Percentiles rank a stretch among this genome's conserved stretches.
Conservation (phyloP, 2,329 filamentous ascomycete species). For the Sporothrix pseudoabietina region DNA sequence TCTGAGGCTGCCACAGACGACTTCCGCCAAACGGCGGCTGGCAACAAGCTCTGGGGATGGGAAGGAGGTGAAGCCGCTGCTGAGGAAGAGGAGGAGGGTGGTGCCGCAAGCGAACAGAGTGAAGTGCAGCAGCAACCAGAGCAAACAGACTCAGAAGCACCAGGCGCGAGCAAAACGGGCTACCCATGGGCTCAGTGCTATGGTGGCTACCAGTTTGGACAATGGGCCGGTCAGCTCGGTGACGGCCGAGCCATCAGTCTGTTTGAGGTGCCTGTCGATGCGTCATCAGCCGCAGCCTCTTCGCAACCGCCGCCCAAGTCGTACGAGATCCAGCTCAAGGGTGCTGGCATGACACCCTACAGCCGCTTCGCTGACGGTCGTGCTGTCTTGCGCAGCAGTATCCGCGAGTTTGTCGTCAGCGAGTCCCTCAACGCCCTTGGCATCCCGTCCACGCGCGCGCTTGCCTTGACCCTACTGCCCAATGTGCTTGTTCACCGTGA, state of each 20-base stretch:
- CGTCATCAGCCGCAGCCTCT: background rate
- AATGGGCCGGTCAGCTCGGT: conserved; percentile 94
- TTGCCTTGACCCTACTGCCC: conserved; percentile 78
- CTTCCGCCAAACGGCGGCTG: conserved; percentile 76
- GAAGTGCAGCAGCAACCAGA: background rate
- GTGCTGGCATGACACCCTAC: conserved; percentile 90
- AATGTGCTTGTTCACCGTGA: conserved; percentile 75
- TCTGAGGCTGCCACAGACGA: conserved; percentile 70
- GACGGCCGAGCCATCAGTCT: conserved; percentile 93
- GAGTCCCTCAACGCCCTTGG: conserved; percentile 83
- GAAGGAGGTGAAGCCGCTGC: conserved; percentile 55
- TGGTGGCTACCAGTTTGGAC: conserved; percentile 77
- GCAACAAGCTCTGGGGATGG: conserved; percentile 81
- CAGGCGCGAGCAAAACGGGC: conserved; percentile 55
- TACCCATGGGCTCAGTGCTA: conserved; percentile 99
- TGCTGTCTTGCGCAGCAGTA: conserved; percentile 87
- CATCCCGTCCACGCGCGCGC: conserved; percentile 83
- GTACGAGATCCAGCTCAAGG: conserved; percentile 93
- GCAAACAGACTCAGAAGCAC: conserved; percentile 39
- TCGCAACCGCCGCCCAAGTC: conserved; percentile 43
- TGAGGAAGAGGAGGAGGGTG: conserved; percentile 18
- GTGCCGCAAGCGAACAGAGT: background rate
- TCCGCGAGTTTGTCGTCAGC: conserved; percentile 90
- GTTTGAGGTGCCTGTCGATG: conserved; percentile 76
- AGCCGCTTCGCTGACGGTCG: conserved; percentile 95